Percentiles rank a stretch among this genome's conserved stretches.
Conservation (phyloP, 345 rosid genomes). For the Rhodomyrtus tomentosa region DNA sequence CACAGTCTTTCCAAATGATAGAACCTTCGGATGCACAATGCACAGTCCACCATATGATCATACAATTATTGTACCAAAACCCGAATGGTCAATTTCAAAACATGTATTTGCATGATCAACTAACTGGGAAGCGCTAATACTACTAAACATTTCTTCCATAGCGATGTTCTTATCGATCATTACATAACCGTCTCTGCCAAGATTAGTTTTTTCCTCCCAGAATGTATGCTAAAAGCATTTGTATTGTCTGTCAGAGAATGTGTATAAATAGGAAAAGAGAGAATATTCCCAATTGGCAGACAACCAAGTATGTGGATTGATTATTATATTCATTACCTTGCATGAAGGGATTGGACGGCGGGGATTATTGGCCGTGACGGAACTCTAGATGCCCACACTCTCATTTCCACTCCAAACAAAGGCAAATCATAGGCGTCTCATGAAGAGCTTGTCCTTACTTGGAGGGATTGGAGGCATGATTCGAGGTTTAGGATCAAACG, state of each 20-base stretch:
- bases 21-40: conserved; percentile 25
- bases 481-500: conserved; percentile 37
- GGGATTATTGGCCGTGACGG: conserved; percentile 59
- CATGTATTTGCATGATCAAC: not conserved
- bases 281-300: not conserved
- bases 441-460: conserved; percentile 61
- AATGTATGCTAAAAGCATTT: not conserved
- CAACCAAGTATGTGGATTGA: not conserved
- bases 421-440: conserved; percentile 54
- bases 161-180: not conserved
- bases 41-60: not conserved
- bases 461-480: conserved; percentile 54
- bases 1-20: conserved; percentile 22
- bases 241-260: not conserved
- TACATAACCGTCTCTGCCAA: not conserved
- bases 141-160: not conserved
- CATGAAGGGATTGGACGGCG: conserved; percentile 11
- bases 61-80: not conserved
- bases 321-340: conserved; percentile 24
- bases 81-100: not conserved
- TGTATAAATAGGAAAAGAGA: not conserved
- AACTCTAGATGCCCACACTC: conserved; percentile 21
- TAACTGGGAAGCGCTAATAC: not conserved
- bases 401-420: conserved; percentile 76
- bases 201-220: not conserved